A percentile compares a stretch with the other conserved stretches of the same genome.
Conservation (phyloP, 202 grass and related monocot genomes). For the Cymbopogon flexuosus region DNA sequence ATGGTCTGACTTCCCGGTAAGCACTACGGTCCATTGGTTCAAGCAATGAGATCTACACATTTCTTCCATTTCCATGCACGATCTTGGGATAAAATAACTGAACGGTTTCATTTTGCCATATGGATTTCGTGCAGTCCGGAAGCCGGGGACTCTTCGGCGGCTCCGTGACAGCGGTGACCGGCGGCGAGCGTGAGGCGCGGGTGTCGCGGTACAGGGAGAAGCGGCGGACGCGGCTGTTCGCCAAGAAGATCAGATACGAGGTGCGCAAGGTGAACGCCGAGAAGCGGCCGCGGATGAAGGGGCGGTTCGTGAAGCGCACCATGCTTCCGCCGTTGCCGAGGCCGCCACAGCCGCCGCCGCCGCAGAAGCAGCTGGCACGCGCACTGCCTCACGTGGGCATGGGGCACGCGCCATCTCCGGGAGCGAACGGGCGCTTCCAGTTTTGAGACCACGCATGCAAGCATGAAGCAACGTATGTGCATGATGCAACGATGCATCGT, state of each 20-base stretch:
- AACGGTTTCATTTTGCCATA: not conserved
- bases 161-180: constrained; percentile 35
- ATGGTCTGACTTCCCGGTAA: constrained; percentile 71
- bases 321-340: constrained; percentile 33
- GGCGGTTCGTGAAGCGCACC: constrained; percentile 78
- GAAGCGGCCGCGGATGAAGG: constrained; percentile 96
- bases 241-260: constrained; percentile 98
- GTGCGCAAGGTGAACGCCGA: constrained; percentile 95
- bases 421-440: constrained; percentile 31
- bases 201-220: constrained; percentile 92
- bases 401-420: constrained; percentile 25
- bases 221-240: constrained; percentile 78
- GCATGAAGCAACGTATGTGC: not conserved
- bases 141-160: constrained; percentile 24
- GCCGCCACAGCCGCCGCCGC: not conserved
- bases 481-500: constrained; percentile 16
- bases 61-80: not conserved
- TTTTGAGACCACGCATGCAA: constrained; percentile 22
- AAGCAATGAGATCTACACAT: not conserved
- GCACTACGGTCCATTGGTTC: not conserved
- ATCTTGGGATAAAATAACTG: not conserved
- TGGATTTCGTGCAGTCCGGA: constrained; percentile 27
- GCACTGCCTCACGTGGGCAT: constrained; percentile 17
- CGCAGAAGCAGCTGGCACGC: not conserved
- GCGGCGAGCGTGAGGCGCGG: constrained; percentile 68